Evolutionary conservation across 2,329 filamentous ascomycete species (phyloP), one percentile per base, ranked within the genome.

Genomic region (Colletotrichum trifolii): DNA sequence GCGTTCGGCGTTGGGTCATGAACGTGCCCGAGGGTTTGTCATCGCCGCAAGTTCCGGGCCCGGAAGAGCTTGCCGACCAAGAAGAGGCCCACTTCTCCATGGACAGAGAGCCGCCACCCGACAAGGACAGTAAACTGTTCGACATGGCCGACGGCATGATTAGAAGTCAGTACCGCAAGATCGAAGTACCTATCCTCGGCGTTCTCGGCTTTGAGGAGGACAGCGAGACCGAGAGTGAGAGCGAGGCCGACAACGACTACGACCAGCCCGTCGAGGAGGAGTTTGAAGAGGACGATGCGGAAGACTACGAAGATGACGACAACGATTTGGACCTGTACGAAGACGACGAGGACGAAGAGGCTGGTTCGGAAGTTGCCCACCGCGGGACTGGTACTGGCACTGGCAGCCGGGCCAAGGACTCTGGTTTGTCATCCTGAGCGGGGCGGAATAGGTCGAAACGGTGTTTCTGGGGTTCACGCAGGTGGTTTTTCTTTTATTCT

Each of bases 131-230:
- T 46, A 78, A 80, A 69, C 71, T 83, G 48, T 81, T 80, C 55
- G 73, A 76, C 49, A 77, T 82, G 67, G 81, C 81, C 53, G 80
- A 82, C 69, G 78, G 80, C 66, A 73, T 83, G 64, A 83, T 83
- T 73, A 81, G 78, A 72, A 82, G 79, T 68, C 81, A 83, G 70
- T 76, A 82, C 68, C 76, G 78, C 52, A 77, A 78, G 71, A 76
- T 81, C 40, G 79, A 83, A 61, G 78, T 83, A 65, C 81, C 81
- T 45, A 71, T 83, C 60, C 73, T 83, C 71, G 81, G 81, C 10
- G 73, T 79, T 7, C 70, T 83, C 62, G 77, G 77, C 56, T 80
- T 83, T 68, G 79, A 82, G 38, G 79, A 82, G 38, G 75, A 81
- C 64, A 81, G 80, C 65, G 78, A 78, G 64, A 79, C 76, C 48